Evolutionary conservation across 208 protist genomes (phyloP).

Genomic region (Trypanosoma congolense): DNA sequence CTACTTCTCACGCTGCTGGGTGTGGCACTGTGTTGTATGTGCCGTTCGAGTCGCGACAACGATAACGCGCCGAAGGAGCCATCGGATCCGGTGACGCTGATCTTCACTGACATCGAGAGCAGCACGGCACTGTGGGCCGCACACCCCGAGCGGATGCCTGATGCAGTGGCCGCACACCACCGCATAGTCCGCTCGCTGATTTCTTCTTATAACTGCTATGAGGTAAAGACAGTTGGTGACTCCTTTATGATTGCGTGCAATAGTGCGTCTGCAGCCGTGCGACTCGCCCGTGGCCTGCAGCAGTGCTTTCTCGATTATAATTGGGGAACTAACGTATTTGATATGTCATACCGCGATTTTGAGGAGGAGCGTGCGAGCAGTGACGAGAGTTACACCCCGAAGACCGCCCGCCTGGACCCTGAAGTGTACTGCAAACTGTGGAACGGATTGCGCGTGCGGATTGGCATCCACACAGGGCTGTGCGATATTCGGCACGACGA

Average conservation of each 20-base stretch:
- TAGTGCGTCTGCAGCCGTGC: conserved; percentile 30
- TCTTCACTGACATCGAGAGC: conserved; percentile 10
- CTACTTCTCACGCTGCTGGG: conserved; percentile 31
- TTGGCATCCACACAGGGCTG: conserved; percentile 35
- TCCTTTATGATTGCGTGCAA: conserved; percentile 35
- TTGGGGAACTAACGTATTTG: conserved; percentile 35
- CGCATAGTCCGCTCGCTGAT: conserved; percentile 52
- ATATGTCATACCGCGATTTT: conserved; percentile 35
- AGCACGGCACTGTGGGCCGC: conserved; percentile 69
- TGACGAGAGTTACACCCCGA: conserved; percentile 10
- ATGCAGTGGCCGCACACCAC: conserved; percentile 60
- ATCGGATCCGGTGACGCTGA: neutral
- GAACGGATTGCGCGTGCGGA: conserved; percentile 41
- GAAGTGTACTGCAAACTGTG: conserved; percentile 19
- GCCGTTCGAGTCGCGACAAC: neutral
- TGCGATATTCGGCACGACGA: neutral
- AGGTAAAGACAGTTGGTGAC: conserved; percentile 81
- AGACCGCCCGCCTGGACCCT: conserved; percentile 20
- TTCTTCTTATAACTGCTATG: conserved; percentile 55
- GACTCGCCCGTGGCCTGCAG: conserved; percentile 43
- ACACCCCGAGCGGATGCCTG: conserved; percentile 45
- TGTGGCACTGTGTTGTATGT: conserved; percentile 59
- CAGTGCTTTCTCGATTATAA: conserved; percentile 32
- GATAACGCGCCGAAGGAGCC: conserved; percentile 2
- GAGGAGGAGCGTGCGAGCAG: conserved; percentile 24